Evolutionary conservation across 2,329 filamentous ascomycete species (phyloP).

Genomic region (Diaporthe humulicola): DNA sequence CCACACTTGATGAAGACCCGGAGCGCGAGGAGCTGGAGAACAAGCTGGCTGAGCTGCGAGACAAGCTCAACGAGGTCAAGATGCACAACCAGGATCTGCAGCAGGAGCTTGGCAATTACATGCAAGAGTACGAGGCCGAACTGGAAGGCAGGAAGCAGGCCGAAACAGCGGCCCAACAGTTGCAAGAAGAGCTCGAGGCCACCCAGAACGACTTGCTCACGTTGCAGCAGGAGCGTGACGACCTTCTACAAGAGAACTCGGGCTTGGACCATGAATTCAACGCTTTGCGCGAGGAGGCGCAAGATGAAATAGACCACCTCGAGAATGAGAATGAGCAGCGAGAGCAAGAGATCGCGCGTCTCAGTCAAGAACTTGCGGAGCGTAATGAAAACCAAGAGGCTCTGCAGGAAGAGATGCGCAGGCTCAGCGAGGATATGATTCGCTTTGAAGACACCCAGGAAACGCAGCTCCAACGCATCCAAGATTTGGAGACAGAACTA

Average conservation of each 20-base stretch:
- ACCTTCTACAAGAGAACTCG: conserved; percentile 77
- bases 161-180: conserved; percentile 68
- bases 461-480: conserved; percentile 81
- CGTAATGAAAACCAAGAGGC: conserved; percentile 89
- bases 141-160: conserved; percentile 73
- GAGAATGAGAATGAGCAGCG: conserved; percentile 81
- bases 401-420: conserved; percentile 94
- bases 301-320: conserved; percentile 75
- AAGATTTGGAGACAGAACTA: conserved; percentile 86
- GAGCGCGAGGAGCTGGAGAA: conserved; percentile 90
- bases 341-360: conserved; percentile 76
- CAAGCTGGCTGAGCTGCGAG: conserved; percentile 84
- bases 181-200: conserved; percentile 86
- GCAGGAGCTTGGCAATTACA: conserved; percentile 82
- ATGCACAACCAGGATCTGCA: conserved; percentile 92
- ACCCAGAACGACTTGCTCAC: conserved; percentile 84
- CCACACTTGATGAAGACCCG: conserved; percentile 76
- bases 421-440: conserved; percentile 87
- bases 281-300: conserved; percentile 71
- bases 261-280: conserved; percentile 72
- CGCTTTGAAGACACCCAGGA: conserved; percentile 91
- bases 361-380: conserved; percentile 80
- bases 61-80: conserved; percentile 87
- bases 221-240: conserved; percentile 87
- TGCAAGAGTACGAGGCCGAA: conserved; percentile 83